Evolutionary conservation across 495 filamentous ascomycete genomes (phyloP), one percentile per base, ranked within the genome.

Genomic region (Pyrenula massariospora): DNA sequence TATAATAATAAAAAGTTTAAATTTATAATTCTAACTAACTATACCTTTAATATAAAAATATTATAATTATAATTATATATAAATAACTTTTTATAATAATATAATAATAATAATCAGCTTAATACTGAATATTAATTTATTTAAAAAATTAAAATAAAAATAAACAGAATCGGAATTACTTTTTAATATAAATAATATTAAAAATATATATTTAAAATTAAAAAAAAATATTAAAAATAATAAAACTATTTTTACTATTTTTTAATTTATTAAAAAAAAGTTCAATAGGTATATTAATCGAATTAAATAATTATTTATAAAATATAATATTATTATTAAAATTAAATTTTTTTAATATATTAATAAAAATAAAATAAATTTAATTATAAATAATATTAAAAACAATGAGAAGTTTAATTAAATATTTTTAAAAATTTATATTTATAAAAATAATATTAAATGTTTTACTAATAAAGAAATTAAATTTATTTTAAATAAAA

Each of bases 321-420:
- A 11, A 48, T 48, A 48, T 48, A 48, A 11, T 11, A 11, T 48
- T 48, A 11, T 48, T 11, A 19, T 19, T 48, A 11, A 48, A 19
- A 11, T 48, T 11, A 11, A 11, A 11, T 11, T 11, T 11, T 11
- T 11, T 11, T 11, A 11, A 11, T 11, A 48, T 11, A 19, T 11
- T 11, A 11, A 48, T 11, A 11, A 11, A 48, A 48, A 11, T 54
- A 25, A 47, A 2, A 15, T 15, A 47, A 21, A 54, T 55, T n/a
- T 3, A n/a, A 31, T 55, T 54, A 55, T 55, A 49, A 55, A n/a
- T n/a, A 47, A 55, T 49, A 31, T 55, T 55, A 20, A 3, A 47
- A 19, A 19, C 10, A n/a, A 8, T 15, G 2, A 2, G 3, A 2
- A 54, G 2, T 47, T 23, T 22, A n/a, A 48, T 47, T 19, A 47